Evolutionary conservation across 441 rosid species (phyloP), one percentile per base, ranked within the genome.

Genomic region (Arabidopsis hybrid): DNA sequence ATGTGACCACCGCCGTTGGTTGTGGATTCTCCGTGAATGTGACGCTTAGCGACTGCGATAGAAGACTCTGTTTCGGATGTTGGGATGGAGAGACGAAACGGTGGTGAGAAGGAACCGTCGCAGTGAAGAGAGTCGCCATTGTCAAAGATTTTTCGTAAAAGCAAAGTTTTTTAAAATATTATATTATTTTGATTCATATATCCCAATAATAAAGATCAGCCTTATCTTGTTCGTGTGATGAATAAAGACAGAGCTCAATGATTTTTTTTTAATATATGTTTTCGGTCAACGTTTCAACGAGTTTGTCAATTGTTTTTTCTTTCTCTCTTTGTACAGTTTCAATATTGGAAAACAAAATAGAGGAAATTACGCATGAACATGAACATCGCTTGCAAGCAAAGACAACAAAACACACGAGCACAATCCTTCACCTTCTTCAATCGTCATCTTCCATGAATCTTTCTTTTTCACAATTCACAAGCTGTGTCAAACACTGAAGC

Each of bases 71-170:
- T 17, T 52, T 69, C 21, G 62, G 62, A 17, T 73, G 84, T 60
- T 84, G 76, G 8, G 72, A 78, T 52, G 72, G 50, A 61, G 75
- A 79, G 65, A 51, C 40, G 85, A 52, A 51, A 81, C 43, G 80
- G 84, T 50, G 85, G 81, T 52, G 78, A 12, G 89, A 80, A 74
- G 83, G 79, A 18, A 87, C 73, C 14, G 88, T 80, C 17, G 93
- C 81, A 14, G 78, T 73, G 75, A 73, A 73, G 63, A 78, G 75
- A 50, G 70, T 43, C 73, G 81, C 66, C 81, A 78, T 78, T 77
- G 26, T 52, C 53, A 3, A 16, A 60, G 47, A 38, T 16, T 53
- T 11, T 52, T 68, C 12, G 0, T 0, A 3, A 36, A 36, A 12
- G 26, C 26, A 21, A 21, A 21, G 26, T 21, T 21, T 21, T 21